phyloP scores from a whole-genome alignment of 164 flowering plant genomes.

The Akebia trifoliata region DNA sequence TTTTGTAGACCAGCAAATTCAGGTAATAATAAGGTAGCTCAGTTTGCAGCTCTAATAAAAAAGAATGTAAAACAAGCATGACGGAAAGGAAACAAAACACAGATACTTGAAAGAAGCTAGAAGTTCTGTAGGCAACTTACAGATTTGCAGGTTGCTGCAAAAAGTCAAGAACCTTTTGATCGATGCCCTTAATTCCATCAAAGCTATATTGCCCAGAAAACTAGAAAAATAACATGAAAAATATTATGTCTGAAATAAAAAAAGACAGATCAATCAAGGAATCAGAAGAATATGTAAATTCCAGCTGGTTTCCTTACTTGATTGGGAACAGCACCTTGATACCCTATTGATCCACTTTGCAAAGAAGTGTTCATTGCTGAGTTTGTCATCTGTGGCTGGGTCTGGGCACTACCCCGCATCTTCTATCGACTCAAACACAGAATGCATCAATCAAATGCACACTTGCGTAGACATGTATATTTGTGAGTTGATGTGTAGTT shows the following conservation, averaged over 20 bases:
- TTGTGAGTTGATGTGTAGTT: neutral
- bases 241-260: neutral
- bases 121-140: constrained; percentile 38
- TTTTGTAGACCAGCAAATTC: no score
- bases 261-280: neutral
- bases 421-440: constrained; percentile 16
- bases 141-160: constrained; percentile 44
- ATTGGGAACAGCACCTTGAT: constrained; percentile 39
- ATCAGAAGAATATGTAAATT: neutral
- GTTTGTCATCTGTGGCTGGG: constrained; percentile 34
- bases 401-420: constrained; percentile 27
- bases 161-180: constrained; percentile 49
- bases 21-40: no score
- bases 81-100: neutral
- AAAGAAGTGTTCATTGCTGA: constrained; percentile 24
- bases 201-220: constrained; percentile 32
- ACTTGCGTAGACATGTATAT: neutral
- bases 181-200: constrained; percentile 41
- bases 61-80: neutral
- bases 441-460: neutral
- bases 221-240: constrained; percentile 24
- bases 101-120: neutral
- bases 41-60: neutral
- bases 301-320: constrained; percentile 33
- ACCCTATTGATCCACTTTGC: constrained; percentile 21